Conservation (phyloP, 768 basidiomycete species). For the Gelatoporia subvermispora region DNA sequence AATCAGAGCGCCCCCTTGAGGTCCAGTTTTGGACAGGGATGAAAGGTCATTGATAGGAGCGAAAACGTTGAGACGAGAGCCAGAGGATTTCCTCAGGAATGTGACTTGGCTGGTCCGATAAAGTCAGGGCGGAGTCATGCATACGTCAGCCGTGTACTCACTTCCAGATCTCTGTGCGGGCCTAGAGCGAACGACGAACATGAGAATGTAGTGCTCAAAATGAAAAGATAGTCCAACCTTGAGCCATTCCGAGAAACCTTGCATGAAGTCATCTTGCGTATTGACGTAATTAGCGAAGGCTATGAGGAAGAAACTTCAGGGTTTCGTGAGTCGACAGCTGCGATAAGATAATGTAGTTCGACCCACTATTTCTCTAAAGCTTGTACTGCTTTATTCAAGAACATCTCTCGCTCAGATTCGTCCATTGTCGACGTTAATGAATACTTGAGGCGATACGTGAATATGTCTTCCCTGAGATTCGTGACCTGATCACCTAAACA, state of each 20-base stretch:
- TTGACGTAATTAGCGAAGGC: constrained; percentile 88
- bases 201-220: not conserved
- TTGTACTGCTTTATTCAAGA: constrained; percentile 63
- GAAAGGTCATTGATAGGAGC: constrained; percentile 88
- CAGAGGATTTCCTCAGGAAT: constrained; percentile 77
- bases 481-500: constrained; percentile 75
- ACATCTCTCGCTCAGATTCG: constrained; percentile 43
- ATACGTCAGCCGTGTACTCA: constrained; percentile 32
- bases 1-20: constrained; percentile 49
- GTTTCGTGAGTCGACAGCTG: constrained; percentile 1
- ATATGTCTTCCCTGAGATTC: constrained; percentile 86
- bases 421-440: constrained; percentile 75
- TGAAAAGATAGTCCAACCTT: constrained; percentile 43
- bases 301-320: constrained; percentile 82
- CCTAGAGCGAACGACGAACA: constrained; percentile 28
- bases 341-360: not conserved
- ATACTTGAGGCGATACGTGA: constrained; percentile 79
- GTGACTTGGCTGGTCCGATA: constrained; percentile 62
- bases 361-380: constrained; percentile 88
- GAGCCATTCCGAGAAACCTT: constrained; percentile 84
- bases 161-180: constrained; percentile 92
- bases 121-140: not conserved
- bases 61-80: constrained; percentile 84
- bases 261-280: constrained; percentile 50
- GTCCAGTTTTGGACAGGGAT: constrained; percentile 65